Evolutionary conservation across 768 basidiomycete species (phyloP), one percentile per base, ranked within the genome.

Genomic region (Russula vinacea): DNA sequence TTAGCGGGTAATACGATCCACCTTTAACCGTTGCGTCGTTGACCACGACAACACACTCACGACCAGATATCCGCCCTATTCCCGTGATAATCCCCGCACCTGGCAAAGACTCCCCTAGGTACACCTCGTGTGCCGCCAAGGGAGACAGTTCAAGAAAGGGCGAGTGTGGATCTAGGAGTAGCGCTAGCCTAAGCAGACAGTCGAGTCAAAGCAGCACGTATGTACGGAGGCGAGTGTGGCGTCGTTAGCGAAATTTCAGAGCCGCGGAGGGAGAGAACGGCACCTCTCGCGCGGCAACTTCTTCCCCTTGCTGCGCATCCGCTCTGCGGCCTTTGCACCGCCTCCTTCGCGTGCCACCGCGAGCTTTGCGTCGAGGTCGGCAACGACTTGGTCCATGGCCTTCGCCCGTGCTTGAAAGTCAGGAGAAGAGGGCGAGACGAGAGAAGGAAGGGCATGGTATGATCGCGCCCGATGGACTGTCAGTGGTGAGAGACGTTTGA

Each of bases 11-110:
- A 74, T 96, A 96, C 0, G 90, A 90, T 9, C 94, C 94, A 16
- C 94, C 94, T 73, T 94, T 94, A 32, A 94, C 92, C 8, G 92
- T 94, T 37, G 94, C 88, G 72, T 98, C 94, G 74, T 97, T 98
- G n/a, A 92, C 89, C 5, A 96, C 87, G 5, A 98, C 75, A 67
- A 97, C 85, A 71, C 92, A 94, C 74, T 95, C 91, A 62, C 83
- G 78, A 0, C 92, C 92, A 26, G 87, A 81, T 44, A 94, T 85
- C 35, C 90, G 79, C 2, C 79, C 80, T 44, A 79, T 76, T 9
- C 94, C 94, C 2, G 94, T 93, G 65, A 98, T 90, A 49, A 98
- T 83, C 3, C 94, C 95, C 1, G 93, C 94, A 0, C 89, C 90
- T 22, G 95, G 94, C 35, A 97, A 84, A 57, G 81, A 78, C 66